A percentile compares a stretch with the other conserved stretches of the same genome.
Conservation (phyloP, 345 rosid species). For the Boechera stricta region DNA sequence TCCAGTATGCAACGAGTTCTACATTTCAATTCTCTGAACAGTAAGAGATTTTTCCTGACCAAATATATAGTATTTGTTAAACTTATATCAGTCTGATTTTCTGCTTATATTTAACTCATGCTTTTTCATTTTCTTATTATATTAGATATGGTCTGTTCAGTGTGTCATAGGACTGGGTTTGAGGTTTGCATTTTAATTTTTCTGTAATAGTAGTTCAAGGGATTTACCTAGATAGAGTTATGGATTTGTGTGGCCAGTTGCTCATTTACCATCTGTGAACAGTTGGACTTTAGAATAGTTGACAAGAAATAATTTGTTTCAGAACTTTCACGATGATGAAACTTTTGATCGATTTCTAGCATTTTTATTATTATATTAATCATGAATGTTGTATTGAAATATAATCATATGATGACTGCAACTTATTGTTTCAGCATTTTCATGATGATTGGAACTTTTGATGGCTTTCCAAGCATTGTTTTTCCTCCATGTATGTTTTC, state of each 20-base stretch:
- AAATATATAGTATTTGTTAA: neutral
- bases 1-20: constrained; percentile 71
- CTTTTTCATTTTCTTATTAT: constrained; percentile 8
- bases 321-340: constrained; percentile 9
- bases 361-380: neutral
- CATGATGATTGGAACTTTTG: constrained; percentile 25
- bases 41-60: constrained; percentile 56
- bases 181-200: no score
- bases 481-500: neutral
- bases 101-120: constrained; percentile 3
- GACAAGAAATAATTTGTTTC: constrained; percentile 7
- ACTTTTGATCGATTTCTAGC: constrained; percentile 16
- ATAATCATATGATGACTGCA: constrained; percentile 11
- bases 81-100: constrained; percentile 8
- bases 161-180: neutral
- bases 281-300: constrained; percentile 9
- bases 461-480: neutral
- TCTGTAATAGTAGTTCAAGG: no score
- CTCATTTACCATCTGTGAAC: constrained; percentile 14
- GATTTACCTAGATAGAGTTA: constrained; percentile 1
- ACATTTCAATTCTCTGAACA: constrained; percentile 68
- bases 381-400: constrained; percentile 2
- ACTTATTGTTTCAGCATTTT: neutral
- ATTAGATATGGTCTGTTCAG: neutral
- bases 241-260: constrained; percentile 18